Evolutionary conservation across 1,284 basidiomycete genomes (phyloP).

Genomic region (Entoloma clypeatum): DNA sequence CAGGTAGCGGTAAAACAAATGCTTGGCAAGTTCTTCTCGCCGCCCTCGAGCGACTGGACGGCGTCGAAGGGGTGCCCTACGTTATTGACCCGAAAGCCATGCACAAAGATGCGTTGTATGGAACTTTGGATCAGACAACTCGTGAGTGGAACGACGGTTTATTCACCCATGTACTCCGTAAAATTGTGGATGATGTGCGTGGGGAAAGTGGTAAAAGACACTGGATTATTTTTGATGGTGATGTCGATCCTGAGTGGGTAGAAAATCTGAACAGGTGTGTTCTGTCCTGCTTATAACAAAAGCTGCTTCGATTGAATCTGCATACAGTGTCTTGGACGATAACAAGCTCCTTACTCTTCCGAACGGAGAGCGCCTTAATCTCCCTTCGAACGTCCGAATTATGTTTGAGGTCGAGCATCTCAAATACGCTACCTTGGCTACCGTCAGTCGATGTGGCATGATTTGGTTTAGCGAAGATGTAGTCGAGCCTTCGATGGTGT

Average conservation of each 20-base stretch:
- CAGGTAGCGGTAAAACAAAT: constrained; percentile 95
- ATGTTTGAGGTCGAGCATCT: constrained; percentile 99
- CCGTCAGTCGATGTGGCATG: constrained; percentile 99
- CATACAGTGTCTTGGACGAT: constrained; percentile 89
- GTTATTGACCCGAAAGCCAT: constrained; percentile 99
- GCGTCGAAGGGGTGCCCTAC: constrained; percentile 89
- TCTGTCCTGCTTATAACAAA: constrained; percentile 11
- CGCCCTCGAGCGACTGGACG: constrained; percentile 90
- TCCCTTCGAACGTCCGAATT: constrained; percentile 96
- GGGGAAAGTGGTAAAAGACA: constrained; percentile 96
- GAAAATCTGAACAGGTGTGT: constrained; percentile 96
- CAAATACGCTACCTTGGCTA: constrained; percentile 95
- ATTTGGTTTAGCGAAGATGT: constrained; percentile 99
- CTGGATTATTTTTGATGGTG: constrained; percentile 99
- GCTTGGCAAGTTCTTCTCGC: constrained; percentile 94
- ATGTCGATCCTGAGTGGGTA: constrained; percentile 99
- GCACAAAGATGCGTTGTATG: constrained; percentile 97
- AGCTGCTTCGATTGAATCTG: constrained; percentile 1
- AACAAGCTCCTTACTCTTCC: constrained; percentile 97
- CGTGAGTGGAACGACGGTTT: constrained; percentile 99
- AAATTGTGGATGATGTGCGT: constrained; percentile 98
- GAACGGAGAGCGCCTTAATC: constrained; percentile 96
- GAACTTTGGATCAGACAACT: constrained; percentile 95
- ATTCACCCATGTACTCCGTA: constrained; percentile 96
- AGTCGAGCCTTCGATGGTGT: constrained; percentile 89